Evolutionary conservation across 2,329 filamentous ascomycete species (phyloP).

Genomic region (Fusarium goolgardi): DNA sequence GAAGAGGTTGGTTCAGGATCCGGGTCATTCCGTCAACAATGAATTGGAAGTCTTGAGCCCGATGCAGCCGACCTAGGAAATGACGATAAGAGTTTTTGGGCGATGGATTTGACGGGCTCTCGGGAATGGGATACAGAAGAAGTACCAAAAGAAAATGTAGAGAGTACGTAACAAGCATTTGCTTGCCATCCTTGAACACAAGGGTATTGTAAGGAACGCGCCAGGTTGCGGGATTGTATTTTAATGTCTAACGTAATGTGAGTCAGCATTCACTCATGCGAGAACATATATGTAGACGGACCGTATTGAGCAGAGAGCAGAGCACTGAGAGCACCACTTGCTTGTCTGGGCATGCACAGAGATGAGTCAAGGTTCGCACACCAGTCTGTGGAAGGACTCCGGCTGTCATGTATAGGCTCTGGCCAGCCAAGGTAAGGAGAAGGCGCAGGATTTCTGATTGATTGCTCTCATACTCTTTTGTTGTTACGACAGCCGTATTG

Average conservation of each 20-base stretch:
- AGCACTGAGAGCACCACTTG: conserved; percentile 89
- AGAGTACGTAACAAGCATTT: conserved; percentile 90
- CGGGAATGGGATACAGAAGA: conserved; percentile 88
- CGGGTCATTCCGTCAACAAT: conserved; percentile 94
- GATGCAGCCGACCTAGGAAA: conserved; percentile 88
- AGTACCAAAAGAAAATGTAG: conserved; percentile 89
- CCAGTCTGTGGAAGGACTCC: conserved; percentile 83
- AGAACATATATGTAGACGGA: conserved; percentile 56
- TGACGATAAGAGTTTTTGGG: conserved; percentile 95
- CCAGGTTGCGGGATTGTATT: conserved; percentile 96
- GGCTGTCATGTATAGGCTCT: conserved; percentile 92
- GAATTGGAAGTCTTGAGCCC: conserved; percentile 97
- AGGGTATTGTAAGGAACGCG: conserved; percentile 93
- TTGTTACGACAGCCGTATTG: conserved; percentile 87
- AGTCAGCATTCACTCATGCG: conserved; percentile 11
- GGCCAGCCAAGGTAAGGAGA: conserved; percentile 85
- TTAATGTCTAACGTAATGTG: conserved; percentile 74
- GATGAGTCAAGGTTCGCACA: conserved; percentile 85
- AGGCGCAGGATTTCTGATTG: conserved; percentile 89
- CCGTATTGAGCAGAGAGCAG: conserved; percentile 94
- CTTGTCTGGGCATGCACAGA: conserved; percentile 89
- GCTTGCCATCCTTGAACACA: conserved; percentile 90
- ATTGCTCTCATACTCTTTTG: conserved; percentile 92
- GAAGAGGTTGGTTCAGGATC: conserved; percentile 91
- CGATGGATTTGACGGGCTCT: conserved; percentile 70